A percentile compares a stretch with the other conserved stretches of the same genome.
phyloP scores from a whole-genome alignment of 805 yeast genomes.

The Myxozyma neotropica region DNA sequence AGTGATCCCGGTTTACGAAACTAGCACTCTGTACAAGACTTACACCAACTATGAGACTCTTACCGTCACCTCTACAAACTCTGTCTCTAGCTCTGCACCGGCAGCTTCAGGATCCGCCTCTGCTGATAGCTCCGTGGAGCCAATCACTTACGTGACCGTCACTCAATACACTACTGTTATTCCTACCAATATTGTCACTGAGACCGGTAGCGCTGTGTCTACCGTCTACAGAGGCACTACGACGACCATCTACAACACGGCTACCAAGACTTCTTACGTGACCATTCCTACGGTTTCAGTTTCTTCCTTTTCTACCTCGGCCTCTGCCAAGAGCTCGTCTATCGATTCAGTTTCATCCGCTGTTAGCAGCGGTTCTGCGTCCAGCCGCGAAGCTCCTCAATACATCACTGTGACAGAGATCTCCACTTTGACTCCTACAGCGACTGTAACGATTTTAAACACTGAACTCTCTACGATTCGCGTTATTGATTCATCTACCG shows the following conservation, averaged over 20 bases:
- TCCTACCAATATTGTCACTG: constrained; percentile 14
- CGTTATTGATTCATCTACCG: neutral
- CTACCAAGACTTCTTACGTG: constrained; percentile 5
- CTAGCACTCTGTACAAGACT: neutral
- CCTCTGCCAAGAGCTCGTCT: neutral
- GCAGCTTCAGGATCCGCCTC: neutral
- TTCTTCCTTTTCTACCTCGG: neutral
- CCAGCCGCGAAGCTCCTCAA: neutral
- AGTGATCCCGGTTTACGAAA: constrained; percentile 5
- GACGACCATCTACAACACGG: neutral
- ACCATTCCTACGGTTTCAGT: constrained; percentile 4
- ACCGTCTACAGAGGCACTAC: constrained; percentile 5
- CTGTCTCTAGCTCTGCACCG: neutral
- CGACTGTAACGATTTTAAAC: neutral
- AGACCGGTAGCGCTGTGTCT: neutral
- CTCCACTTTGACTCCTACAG: constrained; percentile 3
- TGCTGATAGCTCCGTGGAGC: neutral
- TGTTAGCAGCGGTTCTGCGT: too few species aligned
- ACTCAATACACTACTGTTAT: constrained; percentile 8
- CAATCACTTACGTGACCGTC: constrained; percentile 15
- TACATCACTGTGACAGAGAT: constrained; percentile 9
- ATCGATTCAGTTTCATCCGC: neutral
- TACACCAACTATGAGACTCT: neutral
- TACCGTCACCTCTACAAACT: neutral
- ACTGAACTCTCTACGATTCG: constrained; percentile 5